Conservation (phyloP, 2,329 filamentous ascomycete species). For the Fusarium siculi region DNA sequence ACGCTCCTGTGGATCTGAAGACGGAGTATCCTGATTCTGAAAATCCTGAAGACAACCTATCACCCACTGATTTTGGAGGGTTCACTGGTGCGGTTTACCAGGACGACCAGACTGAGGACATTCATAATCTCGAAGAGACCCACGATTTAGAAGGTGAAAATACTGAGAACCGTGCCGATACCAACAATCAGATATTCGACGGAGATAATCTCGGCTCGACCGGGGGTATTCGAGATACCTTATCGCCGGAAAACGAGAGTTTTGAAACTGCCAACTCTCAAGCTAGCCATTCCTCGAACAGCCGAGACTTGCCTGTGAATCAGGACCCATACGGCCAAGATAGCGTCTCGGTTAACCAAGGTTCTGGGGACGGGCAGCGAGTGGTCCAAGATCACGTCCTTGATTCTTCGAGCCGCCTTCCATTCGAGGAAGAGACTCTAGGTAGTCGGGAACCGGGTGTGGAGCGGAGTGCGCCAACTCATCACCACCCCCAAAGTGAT, state of each 20-base stretch:
- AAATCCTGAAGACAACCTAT: background rate
- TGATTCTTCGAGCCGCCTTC: background rate
- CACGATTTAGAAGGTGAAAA: background rate
- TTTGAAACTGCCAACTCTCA: conserved; percentile 4
- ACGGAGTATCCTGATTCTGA: background rate
- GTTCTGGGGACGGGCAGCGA: background rate
- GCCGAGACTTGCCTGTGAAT: background rate
- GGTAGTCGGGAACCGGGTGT: background rate
- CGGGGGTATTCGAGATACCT: background rate
- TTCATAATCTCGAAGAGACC: background rate
- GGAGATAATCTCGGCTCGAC: background rate
- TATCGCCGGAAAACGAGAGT: background rate
- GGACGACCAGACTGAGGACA: background rate
- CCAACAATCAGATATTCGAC: background rate
- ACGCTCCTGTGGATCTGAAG: background rate
- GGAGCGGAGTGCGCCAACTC: background rate
- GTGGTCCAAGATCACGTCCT: background rate
- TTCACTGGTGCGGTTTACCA: background rate
- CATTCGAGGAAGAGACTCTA: background rate
- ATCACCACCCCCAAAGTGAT: background rate
- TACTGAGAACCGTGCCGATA: background rate
- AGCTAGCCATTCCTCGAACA: background rate
- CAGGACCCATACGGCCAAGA: conserved; percentile 1
- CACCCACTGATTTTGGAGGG: background rate
- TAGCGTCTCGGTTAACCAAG: background rate